Evolutionary conservation across 2,329 filamentous ascomycete species (phyloP), one percentile per base, ranked within the genome.

Genomic region (Penicillium sp.): DNA sequence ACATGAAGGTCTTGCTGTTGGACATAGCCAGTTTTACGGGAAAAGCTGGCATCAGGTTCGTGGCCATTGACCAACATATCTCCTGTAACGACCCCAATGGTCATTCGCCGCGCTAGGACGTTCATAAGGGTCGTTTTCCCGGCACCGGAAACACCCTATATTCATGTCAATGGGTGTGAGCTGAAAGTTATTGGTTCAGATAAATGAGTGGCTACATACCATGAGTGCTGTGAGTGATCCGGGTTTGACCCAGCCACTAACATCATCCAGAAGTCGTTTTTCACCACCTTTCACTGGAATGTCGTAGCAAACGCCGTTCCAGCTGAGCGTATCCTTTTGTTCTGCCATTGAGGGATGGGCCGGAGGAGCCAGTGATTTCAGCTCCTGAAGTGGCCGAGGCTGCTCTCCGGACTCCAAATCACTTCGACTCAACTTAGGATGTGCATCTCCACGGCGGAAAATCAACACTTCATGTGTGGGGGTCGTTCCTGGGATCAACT

Each of bases 1-100:
- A 94, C 75, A 65, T 95, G 89, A 7, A 95, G 77, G 77, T 87
- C 81, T 64, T 85, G 80, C 52, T 85, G 82, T 56, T 84, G 80
- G 0, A 83, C 81, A 56, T 85, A 85, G 1, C 82, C 82, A 0
- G 80, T 83, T 61, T 82, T 81, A 6, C 82, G 73, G 50, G 83
- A 80, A 55, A 85, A 85, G 42, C 75, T 78, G 6, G 69, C 67
- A 54, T 80, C 77, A 0, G 77, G 71, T 0, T 75, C 72, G 49
- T 70, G 76, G 4, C 81, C 82, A 53, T 84, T 80, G 10, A 85
- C 81, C 12, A 84, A 67, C 77, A 84, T 83, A 46, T 83, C 78
- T 5, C 82, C 82, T 0, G 79, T 82, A 9, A 85, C 75, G 2
- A 84, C 77, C 12, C 82, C 82, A 61, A 81, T 77, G 0, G 74